These are phyloP conservation scores for thale cress (Arabidopsis thaliana) DNA, from an alignment of 345 rosid genomes.

Conservation along the genomic window DNA sequence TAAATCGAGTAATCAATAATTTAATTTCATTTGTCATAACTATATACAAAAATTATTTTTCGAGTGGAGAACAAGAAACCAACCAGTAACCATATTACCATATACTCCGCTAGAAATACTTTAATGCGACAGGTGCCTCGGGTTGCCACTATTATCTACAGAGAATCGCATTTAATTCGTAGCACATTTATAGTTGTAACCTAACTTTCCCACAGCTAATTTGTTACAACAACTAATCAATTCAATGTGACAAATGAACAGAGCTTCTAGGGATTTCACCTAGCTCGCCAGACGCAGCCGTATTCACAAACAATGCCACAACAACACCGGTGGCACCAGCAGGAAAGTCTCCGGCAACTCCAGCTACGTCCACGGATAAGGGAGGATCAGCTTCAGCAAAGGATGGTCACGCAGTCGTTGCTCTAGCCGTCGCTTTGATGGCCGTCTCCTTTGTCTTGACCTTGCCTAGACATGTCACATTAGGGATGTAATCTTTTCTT, in stretches of 20 bases:
- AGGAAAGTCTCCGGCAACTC: slow-evolving; percentile 36
- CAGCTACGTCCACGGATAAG: slow-evolving; percentile 24
- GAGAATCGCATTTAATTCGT: slow-evolving; percentile 25
- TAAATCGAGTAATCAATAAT: not conserved
- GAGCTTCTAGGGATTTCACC: slow-evolving; percentile 82
- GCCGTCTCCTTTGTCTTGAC: slow-evolving; percentile 42
- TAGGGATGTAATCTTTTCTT: slow-evolving; percentile 26
- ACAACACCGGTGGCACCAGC: slow-evolving; percentile 30
- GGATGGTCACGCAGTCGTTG: slow-evolving; percentile 24
- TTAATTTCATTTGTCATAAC: not conserved
- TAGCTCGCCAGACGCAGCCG: slow-evolving; percentile 77
- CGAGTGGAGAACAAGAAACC: slow-evolving; percentile 12
- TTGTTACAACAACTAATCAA: not conserved
- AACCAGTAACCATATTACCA: slow-evolving; percentile 28
- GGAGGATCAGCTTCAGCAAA: slow-evolving; percentile 35
- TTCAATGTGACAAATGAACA: slow-evolving; percentile 42
- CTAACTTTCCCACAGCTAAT: not conserved
- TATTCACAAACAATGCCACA: slow-evolving; percentile 53
- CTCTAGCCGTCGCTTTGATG: slow-evolving; percentile 34
- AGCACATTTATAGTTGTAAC: slow-evolving; percentile 6
- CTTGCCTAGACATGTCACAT: slow-evolving; percentile 29
- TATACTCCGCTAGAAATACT: slow-evolving; percentile 1
- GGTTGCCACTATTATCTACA: slow-evolving; percentile 7
- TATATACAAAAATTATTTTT: not conserved
- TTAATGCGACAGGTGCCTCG: slow-evolving; percentile 27